Evolutionary conservation across 1,284 basidiomycete genomes (phyloP).

Genomic region (Xerocomus amazonicus): DNA sequence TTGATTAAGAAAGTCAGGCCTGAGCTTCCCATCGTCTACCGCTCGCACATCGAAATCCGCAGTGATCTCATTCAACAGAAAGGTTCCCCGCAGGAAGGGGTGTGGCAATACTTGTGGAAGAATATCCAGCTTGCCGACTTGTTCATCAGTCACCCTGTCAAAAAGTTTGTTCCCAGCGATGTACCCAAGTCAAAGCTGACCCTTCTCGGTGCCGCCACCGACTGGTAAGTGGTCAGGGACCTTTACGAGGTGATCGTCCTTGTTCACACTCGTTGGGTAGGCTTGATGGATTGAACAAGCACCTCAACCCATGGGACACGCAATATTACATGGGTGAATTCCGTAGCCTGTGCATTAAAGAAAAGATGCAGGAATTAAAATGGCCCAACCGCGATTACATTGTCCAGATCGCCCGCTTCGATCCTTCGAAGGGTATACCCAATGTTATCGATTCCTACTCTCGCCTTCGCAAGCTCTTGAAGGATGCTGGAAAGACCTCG

Average conservation of each 20-base stretch:
- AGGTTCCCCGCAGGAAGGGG: slow-evolving; percentile 80
- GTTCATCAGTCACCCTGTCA: slow-evolving; percentile 89
- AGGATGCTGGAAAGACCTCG: slow-evolving; percentile 40
- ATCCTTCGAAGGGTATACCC: slow-evolving; percentile 73
- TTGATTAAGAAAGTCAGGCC: slow-evolving; percentile 79
- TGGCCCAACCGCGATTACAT: slow-evolving; percentile 82
- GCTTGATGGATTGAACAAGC: slow-evolving; percentile 88
- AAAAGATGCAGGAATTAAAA: slow-evolving; percentile 72
- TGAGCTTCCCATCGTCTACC: slow-evolving; percentile 80
- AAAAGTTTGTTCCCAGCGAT: slow-evolving; percentile 82
- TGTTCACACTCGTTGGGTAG: slow-evolving; percentile 34
- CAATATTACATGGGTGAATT: slow-evolving; percentile 83
- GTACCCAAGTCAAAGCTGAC: slow-evolving; percentile 69
- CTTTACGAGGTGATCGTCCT: not conserved
- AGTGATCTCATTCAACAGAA: slow-evolving; percentile 70
- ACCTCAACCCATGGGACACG: slow-evolving; percentile 69
- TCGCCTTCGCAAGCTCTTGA: slow-evolving; percentile 66
- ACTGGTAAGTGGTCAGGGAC: slow-evolving; percentile 51
- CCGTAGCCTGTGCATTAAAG: slow-evolving; percentile 66
- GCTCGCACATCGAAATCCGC: slow-evolving; percentile 88
- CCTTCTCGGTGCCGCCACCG: slow-evolving; percentile 74
- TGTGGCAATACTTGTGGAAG: slow-evolving; percentile 88
- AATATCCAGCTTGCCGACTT: slow-evolving; percentile 82
- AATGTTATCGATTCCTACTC: slow-evolving; percentile 81
- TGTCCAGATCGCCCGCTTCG: slow-evolving; percentile 84